Evolutionary conservation across 805 yeast genomes (phyloP), one percentile per base, ranked within the genome.

Genomic region (Maudiozyma bulderi): DNA sequence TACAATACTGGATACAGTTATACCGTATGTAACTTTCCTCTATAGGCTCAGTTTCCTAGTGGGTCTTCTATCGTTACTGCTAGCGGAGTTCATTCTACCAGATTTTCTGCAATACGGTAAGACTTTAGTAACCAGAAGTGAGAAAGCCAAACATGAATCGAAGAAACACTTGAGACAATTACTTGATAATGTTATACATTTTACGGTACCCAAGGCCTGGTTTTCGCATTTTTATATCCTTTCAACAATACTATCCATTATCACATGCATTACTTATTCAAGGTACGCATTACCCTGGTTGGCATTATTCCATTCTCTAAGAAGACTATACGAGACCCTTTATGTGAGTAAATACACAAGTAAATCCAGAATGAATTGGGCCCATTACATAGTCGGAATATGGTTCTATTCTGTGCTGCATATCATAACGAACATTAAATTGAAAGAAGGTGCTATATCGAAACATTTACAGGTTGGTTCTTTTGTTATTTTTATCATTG

Each of bases 341-440:
- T 68, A 55, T 46, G 70, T 84, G 20, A 70, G 76, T 38, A 75
- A 70, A 37, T 80, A 74, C 59, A 69, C 75, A 3, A 42, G 61
- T 1, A 57, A 58, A 1, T 72, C 88, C 2, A 72, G 72, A 50
- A 84, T 85, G 70, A 82, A 84, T 57, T 56, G 83, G 37, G 69
- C 78, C 1, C 93, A 85, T 64, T 85, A 84, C 56, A 45, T 80
- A 1, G 82, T 76, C 4, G 95, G 93, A 0, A 34, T 82, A 4
- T 69, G 72, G 55, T 84, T 79, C 57, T 85, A 85, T 54, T 48
- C 76, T 0, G 61, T 75, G 1, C 66, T 81, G 8, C 73, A 78
- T 47, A 30, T 73, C 8, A 73, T 72, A 26, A 54, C 69, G 29
- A 62, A 66, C 28, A 14, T 62, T 15, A 56, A 63, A 44, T 56